A percentile compares a stretch with the other conserved stretches of the same genome.
These are phyloP conservation scores for Spiraea crenata DNA, from an alignment of 331 rosid genomes.

Conservation along the genomic window DNA sequence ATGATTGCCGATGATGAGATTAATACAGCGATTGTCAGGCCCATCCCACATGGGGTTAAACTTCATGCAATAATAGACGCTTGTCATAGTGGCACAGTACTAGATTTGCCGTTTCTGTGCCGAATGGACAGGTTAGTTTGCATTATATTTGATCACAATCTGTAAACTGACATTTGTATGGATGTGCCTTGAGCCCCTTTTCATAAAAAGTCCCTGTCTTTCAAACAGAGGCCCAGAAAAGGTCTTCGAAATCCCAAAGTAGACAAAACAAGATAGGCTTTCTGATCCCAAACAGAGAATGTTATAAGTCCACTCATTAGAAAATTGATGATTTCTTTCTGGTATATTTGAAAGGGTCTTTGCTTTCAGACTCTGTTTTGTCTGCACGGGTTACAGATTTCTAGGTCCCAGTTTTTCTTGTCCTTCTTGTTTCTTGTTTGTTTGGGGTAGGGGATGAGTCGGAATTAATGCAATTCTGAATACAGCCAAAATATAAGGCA, in stretches of 20 bases:
- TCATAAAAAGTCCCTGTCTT: not conserved
- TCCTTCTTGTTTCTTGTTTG: too few species aligned
- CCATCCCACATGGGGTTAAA: slow-evolving; percentile 82
- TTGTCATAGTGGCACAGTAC: slow-evolving; percentile 93
- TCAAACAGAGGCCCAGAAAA: not conserved
- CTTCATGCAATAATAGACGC: slow-evolving; percentile 95
- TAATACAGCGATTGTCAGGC: slow-evolving; percentile 68
- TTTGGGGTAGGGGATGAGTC: too few species aligned
- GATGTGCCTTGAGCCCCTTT: not conserved
- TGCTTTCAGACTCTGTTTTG: too few species aligned
- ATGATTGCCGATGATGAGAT: slow-evolving; percentile 98
- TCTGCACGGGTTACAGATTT: too few species aligned
- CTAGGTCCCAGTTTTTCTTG: too few species aligned
- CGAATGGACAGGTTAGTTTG: slow-evolving; percentile 84
- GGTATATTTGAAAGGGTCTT: too few species aligned
- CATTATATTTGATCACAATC: slow-evolving; percentile 5
- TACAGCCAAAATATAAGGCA: too few species aligned
- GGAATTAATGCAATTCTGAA: too few species aligned
- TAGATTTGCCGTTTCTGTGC: slow-evolving; percentile 97
- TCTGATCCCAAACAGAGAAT: too few species aligned
- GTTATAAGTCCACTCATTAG: too few species aligned
- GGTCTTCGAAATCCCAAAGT: not conserved
- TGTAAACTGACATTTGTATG: slow-evolving; percentile 1
- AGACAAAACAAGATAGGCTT: too few species aligned
- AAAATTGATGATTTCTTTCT: too few species aligned